phyloP scores from a whole-genome alignment of 1,284 basidiomycete genomes.

The Vanrija pseudolonga region DNA sequence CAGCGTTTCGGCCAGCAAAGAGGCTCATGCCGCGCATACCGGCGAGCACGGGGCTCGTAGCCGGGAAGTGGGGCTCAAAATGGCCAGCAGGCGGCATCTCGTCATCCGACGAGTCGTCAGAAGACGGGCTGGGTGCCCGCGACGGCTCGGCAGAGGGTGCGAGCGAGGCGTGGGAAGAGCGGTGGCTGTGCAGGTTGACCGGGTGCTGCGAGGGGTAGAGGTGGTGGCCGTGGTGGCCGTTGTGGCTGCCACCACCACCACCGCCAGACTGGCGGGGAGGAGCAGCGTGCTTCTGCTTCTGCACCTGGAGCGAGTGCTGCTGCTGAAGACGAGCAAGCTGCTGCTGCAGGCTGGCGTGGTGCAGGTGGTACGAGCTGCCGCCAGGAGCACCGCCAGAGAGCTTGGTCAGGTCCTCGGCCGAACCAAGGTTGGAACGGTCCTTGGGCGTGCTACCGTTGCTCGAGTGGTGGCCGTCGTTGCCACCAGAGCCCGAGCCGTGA shows the following conservation, averaged over 20 bases:
- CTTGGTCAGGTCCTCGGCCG: conserved; percentile 33
- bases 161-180: conserved; percentile 21
- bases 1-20: conserved; percentile 38
- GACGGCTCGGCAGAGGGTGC: conserved; percentile 41
- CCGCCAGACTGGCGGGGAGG: background rate
- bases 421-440: conserved; percentile 35
- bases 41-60: conserved; percentile 64
- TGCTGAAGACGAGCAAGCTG: conserved; percentile 37
- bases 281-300: conserved; percentile 11
- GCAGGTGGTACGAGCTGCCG: conserved; percentile 33
- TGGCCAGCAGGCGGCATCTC: conserved; percentile 20
- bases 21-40: conserved; percentile 62
- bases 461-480: conserved; percentile 35
- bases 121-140: conserved; percentile 38
- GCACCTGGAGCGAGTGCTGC: conserved; percentile 36
- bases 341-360: conserved; percentile 37
- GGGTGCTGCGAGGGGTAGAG: conserved; percentile 35
- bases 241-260: background rate
- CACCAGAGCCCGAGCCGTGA: conserved; percentile 24
- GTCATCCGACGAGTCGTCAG: conserved; percentile 46
- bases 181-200: conserved; percentile 36
- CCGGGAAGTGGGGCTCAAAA: conserved; percentile 1
- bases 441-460: conserved; percentile 43
- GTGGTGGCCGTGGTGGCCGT: conserved; percentile 21
- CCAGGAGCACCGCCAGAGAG: conserved; percentile 18